Base-by-base conservation (phyloP, 768 basidiomycete genomes). In the Russula griseocarnosa region DNA sequence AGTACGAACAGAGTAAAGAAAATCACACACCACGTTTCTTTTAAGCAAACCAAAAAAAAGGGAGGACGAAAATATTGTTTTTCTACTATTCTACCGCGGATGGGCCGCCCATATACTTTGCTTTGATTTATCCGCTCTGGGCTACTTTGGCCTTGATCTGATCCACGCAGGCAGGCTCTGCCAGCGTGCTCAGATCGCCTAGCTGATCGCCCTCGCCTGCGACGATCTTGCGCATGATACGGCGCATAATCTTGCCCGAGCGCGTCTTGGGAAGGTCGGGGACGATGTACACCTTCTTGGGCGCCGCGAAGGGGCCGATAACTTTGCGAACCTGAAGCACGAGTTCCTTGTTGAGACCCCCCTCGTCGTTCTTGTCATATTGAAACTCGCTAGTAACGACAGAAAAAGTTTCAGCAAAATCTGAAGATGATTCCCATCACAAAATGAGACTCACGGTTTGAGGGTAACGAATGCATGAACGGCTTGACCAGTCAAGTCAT, bases 261-360 rank as follows among this genome's bases (percentile, higher is more conserved):
- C 96, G 82, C 38, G 96, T 98, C 85, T 97, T 97, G 42, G 95
- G 95, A 60, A 97, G 78, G 76, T 96, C 94, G 49, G 75, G 68
- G 67, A 93, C 88, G 69, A 95, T 79, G 74, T 81, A 86, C 69
- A 96, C 85, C 78, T 88, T 91, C 84, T 98, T 98, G 30, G 96
- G 96, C 18, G 94, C 88, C 1, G 96, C 96, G 76, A 99, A 98
- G 3, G 97, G 95, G 5, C 96, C 97, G 65, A 99, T 99, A 50
- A 91, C 90, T 78, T 98, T 98, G 72, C 97, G 87, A 22, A 98
- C 95, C 78, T 98, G 95, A 36, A 98, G 84, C 32, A 88, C 82
- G 65, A 99, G 85, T 77, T 98, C 96, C 76, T 97, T 98, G 58
- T 77, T 67, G 38, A 98, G 83, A 0, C 75, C 80, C 0, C 79